Base-by-base conservation (phyloP, 257 asterid genomes). In the Ajuga chamaepitys region DNA sequence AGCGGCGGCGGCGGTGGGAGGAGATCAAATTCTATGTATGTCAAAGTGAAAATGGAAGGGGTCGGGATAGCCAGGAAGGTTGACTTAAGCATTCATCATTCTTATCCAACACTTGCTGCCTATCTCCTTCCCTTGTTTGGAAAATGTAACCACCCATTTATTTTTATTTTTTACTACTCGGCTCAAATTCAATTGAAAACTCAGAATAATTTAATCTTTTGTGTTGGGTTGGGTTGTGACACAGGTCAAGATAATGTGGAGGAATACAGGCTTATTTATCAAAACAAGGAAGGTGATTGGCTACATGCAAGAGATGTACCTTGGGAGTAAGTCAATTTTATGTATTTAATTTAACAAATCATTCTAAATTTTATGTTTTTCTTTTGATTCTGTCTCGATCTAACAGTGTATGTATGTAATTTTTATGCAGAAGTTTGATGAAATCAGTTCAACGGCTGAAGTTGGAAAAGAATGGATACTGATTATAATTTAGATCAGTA, bases 31-130 rank as follows among this genome's bases (percentile, higher is more conserved):
- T 81, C 80, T 3, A 63, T 22, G 80, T 80, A 67, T 14, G 88
- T 88, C 55, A 88, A 88, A 62, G 95, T 85, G 75, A 85, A 81
- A 68, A 88, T 88, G 94, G 94, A 88, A 40, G 94, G 95, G 3
- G 70, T 83, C 9, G 95, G 88, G 51, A 85, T 88, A 38, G 81
- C 76, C 13, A 85, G 95, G 54, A 88, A 88, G 70, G 60, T 88
- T 55, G 84, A 88, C 66, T 38, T 88, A 1, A 74, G 65, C 30
- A 48, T 11, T 26, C 74, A 81, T 58, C 74, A 41, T 5, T 85
- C 86, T 48, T 69, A 66, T 67, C 77, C 55, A 30, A 35, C 83
- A 0, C 85, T 85, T 35, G 57, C 52, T 9, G 52, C 64, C 52
- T 67, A 75, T 46, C 78, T 88, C 68, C n/a, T 80, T 51, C 38